These are phyloP conservation scores for Panicum hallii DNA, from an alignment of 202 grass and related monocot species.

Conservation along the genomic window DNA sequence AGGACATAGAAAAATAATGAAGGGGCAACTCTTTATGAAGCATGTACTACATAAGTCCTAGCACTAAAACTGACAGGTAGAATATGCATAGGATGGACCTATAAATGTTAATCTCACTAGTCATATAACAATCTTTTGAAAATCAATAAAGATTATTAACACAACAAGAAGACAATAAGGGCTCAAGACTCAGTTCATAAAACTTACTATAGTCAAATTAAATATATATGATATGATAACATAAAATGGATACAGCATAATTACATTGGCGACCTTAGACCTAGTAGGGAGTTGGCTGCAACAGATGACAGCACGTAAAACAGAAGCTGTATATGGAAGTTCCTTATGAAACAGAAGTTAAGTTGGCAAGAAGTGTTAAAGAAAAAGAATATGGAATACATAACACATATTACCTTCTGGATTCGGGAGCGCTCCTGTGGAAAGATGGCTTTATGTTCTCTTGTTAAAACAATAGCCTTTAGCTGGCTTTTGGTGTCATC, in stretches of 20 bases:
- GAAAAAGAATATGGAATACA: background rate
- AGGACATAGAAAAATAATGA: conserved; percentile 1
- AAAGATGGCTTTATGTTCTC: conserved; percentile 98
- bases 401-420: conserved; percentile 66
- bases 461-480: conserved; percentile 95
- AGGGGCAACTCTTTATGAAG: background rate
- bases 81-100: background rate
- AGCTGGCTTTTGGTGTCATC: conserved; percentile 39
- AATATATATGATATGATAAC: background rate
- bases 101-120: conserved; percentile 23
- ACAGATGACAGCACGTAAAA: background rate
- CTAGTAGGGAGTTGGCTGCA: conserved; percentile 12
- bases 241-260: background rate
- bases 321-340: background rate
- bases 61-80: background rate
- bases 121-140: background rate
- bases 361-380: conserved; percentile 13
- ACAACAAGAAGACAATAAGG: background rate
- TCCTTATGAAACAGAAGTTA: conserved; percentile 23
- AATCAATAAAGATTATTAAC: background rate
- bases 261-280: background rate
- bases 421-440: conserved; percentile 82
- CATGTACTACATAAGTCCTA: background rate
- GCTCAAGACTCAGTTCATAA: background rate
- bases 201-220: conserved; percentile 3